Percentiles rank a stretch among this genome's conserved stretches.
Evolutionary conservation across 2,329 filamentous ascomycete species (phyloP).

Genomic region (Elsinoe arachidis): DNA sequence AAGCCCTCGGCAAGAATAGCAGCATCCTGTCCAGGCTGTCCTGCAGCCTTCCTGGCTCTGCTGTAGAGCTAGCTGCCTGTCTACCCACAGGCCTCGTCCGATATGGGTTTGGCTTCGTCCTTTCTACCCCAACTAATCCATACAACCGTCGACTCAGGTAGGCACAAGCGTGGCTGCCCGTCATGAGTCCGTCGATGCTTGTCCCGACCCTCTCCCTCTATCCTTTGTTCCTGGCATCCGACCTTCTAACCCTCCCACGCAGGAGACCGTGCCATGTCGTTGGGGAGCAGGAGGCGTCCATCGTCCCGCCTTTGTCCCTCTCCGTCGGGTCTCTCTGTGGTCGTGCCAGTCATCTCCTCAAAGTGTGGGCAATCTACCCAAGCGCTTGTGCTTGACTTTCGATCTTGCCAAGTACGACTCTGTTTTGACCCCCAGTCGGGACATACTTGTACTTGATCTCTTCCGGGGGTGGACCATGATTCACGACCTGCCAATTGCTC

Average conservation of each 20-base stretch:
- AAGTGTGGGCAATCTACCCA: not conserved
- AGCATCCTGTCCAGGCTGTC: not conserved
- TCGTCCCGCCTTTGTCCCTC: not conserved
- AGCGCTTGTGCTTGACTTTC: conserved; percentile 1
- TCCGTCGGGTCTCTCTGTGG: not conserved
- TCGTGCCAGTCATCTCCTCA: not conserved
- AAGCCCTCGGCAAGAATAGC: not conserved
- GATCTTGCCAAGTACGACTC: not conserved
- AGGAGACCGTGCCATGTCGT: not conserved
- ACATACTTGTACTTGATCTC: conserved; percentile 5
- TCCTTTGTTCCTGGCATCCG: not conserved
- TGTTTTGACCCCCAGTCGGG: not conserved
- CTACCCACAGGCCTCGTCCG: not conserved
- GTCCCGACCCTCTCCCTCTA: not conserved
- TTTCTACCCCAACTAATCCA: not conserved
- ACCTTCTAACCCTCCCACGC: not conserved
- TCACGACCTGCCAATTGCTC: not conserved
- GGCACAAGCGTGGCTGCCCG: conserved; percentile 1
- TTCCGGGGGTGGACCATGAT: not conserved
- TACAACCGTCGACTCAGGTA: not conserved
- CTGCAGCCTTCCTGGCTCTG: not conserved
- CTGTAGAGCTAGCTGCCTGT: not conserved
- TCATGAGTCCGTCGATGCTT: conserved; percentile 1
- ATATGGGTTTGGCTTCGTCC: not conserved
- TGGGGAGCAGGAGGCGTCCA: not conserved